Base-by-base conservation (phyloP, 164 flowering plant species). In the Malania oleifera region DNA sequence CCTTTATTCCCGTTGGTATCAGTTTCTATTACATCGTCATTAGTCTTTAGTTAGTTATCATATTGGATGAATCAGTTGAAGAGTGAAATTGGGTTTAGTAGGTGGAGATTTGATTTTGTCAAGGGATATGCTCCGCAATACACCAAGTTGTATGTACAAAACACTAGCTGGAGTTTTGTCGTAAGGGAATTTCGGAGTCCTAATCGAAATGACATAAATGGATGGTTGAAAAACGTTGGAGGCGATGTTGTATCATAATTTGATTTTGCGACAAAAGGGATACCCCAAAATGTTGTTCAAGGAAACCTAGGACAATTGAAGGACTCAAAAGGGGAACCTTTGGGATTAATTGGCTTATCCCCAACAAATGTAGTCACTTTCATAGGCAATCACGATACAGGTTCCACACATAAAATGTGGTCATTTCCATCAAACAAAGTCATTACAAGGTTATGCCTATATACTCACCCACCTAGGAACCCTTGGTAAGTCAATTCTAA, bases 381-480 rank as follows among this genome's bases (percentile, higher is more conserved):
- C 53, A 68, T 91, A 7, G 97, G 87, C 56, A 87, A 91, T 56
- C 97, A 91, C 51, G 88, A 91, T 54, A 86, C 93, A 0, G 86
- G 88, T 0, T 84, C 87, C 1, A 77, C 90, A 0, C 95, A 90
- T 49, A 53, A 62, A 0, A 1, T 54, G 0, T 85, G 87, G 91
- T 91, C 89, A 8, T 90, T 87, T 64, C 95, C 97, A 11, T 71
- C 85, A 0, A 88, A 86, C 39, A 82, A 85, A 72, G 82, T 87
- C 62, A 80, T 84, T 73, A n/a, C 90, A 56, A 22, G 97, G 95
- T 49, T 89, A 89, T 59, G 84, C 78, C 2, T 87, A 89, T 60
- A 83, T 89, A 45, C 86, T 89, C 71, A 89, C 95, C 19, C 95
- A 89, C 67, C 95, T 91, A 5, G 91, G 95, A 26, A 77, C 63